Conservation (phyloP, 164 flowering plant species). For the Tinospora cordifolia region DNA sequence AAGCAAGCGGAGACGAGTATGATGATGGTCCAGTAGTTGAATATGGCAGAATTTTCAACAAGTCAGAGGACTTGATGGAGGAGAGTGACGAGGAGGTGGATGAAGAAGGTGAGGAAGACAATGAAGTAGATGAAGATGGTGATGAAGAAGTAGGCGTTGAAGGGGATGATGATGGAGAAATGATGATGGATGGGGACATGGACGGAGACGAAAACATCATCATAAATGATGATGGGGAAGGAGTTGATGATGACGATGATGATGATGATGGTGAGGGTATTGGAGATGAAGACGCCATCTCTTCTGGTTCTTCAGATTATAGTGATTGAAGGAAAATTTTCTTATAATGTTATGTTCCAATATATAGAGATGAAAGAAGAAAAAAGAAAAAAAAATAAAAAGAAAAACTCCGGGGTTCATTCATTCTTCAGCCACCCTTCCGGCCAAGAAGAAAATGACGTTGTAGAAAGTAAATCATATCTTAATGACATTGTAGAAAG, state of each 20-base stretch:
- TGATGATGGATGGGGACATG: conserved; percentile 8
- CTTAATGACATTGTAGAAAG: neutral
- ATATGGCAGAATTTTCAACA: conserved; percentile 21
- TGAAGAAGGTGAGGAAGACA: conserved; percentile 30
- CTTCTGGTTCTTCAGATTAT: conserved; percentile 46
- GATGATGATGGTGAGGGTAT: conserved; percentile 16
- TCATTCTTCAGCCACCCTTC: neutral
- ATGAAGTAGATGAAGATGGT: conserved; percentile 23
- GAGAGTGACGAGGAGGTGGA: conserved; percentile 35
- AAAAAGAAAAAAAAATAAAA: too few relatives aligned
- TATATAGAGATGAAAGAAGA: too few relatives aligned
- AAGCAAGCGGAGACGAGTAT: conserved; percentile 41
- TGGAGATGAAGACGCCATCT: conserved; percentile 22
- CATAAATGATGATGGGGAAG: conserved; percentile 23
- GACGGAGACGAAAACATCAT: conserved; percentile 7
- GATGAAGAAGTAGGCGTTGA: conserved; percentile 27
- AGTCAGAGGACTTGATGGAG: conserved; percentile 23
- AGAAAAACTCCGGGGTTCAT: too few relatives aligned
- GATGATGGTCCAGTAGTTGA: conserved; percentile 29
- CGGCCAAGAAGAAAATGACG: neutral
- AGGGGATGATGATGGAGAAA: conserved; percentile 24
- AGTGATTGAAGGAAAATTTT: conserved; percentile 31
- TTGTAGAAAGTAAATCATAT: neutral
- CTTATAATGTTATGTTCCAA: conserved; percentile 9
- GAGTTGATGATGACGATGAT: conserved; percentile 6